These are phyloP conservation scores for Apiospora arundinis DNA, from an alignment of 2,329 filamentous ascomycete species.

Conservation along the genomic window DNA sequence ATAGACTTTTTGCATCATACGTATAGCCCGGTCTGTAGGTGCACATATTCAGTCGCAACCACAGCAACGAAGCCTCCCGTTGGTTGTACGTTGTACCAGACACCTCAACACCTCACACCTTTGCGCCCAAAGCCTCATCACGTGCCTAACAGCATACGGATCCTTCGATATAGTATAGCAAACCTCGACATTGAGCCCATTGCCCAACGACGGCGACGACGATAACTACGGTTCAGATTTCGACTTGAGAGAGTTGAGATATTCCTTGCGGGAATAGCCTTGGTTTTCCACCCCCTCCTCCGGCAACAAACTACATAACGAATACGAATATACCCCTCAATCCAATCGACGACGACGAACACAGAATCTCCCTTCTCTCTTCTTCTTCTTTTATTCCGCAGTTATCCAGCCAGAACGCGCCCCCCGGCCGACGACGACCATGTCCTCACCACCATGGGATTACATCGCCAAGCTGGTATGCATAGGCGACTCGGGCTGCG, in stretches of 20 bases:
- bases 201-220: neutral
- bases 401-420: neutral
- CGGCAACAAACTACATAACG: neutral
- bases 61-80: neutral
- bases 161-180: neutral
- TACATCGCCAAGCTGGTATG: constrained; percentile 99
- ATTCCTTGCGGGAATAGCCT: neutral
- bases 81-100: neutral
- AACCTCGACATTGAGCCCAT: neutral
- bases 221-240: neutral
- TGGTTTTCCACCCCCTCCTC: neutral
- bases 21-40: neutral
- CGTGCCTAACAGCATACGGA: neutral
- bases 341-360: neutral
- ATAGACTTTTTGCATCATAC: constrained; percentile 15
- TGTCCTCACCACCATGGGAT: constrained; percentile 83
- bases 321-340: constrained; percentile 15
- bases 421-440: constrained; percentile 38
- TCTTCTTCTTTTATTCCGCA: neutral
- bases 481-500: constrained; percentile 94
- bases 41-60: neutral
- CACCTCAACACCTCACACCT: neutral
- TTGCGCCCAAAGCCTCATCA: neutral
- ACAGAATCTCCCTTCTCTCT: neutral
- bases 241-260: neutral